Evolutionary conservation across 225 moss, liverwort and hornwort species (phyloP).

Genomic region (Pleurozium schreberi): DNA sequence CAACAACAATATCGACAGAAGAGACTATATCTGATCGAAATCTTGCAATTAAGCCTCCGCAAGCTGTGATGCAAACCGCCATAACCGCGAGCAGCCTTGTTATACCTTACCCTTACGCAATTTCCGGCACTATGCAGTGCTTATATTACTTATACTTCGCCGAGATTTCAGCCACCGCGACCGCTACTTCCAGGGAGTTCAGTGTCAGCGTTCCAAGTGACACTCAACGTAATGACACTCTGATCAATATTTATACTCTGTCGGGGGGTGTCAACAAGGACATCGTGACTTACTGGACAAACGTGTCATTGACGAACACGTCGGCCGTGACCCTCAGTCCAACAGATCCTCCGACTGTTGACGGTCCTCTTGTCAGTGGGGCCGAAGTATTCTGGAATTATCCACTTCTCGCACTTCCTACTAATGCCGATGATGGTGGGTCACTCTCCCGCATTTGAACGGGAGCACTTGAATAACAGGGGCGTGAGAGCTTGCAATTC

Average conservation of each 20-base stretch:
- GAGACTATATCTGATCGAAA: background rate
- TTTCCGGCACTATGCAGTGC: background rate
- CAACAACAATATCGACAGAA: background rate
- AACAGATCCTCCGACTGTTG: background rate
- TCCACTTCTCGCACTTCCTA: background rate
- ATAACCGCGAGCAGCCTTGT: background rate
- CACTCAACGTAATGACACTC: accelerated
- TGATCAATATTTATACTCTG: background rate
- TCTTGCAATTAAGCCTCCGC: background rate
- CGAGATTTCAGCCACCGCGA: background rate
- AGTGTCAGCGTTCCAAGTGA: background rate
- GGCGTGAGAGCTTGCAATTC: background rate
- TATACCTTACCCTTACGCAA: background rate
- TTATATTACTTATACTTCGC: background rate
- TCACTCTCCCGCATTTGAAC: background rate
- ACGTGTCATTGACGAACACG: background rate
- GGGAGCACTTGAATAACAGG: background rate
- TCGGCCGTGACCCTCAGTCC: background rate
- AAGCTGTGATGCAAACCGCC: constrained; percentile 28
- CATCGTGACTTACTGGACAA: background rate
- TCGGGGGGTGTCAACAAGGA: background rate
- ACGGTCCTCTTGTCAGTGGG: constrained; percentile 1
- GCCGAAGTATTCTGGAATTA: background rate
- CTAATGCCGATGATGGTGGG: constrained; percentile 4
- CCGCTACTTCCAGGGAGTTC: background rate